These are phyloP conservation scores for Paxillus ammoniavirescens DNA, from an alignment of 768 basidiomycete species.

Conservation along the genomic window DNA sequence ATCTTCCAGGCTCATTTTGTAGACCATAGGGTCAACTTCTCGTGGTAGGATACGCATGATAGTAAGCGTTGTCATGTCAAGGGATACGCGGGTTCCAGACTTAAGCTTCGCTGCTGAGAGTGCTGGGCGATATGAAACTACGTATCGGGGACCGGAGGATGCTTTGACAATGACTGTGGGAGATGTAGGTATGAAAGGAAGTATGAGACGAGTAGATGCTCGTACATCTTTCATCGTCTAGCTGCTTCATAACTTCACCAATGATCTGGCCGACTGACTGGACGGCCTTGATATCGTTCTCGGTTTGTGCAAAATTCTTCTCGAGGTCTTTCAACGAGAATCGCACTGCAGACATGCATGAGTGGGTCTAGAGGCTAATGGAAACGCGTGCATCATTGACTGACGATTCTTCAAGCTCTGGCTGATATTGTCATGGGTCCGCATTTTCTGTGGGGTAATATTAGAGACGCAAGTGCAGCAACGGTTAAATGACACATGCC, in stretches of 20 bases:
- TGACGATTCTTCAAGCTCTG: constrained; percentile 87
- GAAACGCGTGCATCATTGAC: constrained; percentile 28
- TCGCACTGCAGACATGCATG: constrained; percentile 56
- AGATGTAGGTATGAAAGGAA: background rate
- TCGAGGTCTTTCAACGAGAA: constrained; percentile 89
- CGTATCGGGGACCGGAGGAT: constrained; percentile 96
- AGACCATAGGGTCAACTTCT: constrained; percentile 96
- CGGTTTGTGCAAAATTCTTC: constrained; percentile 89
- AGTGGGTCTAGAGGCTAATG: background rate
- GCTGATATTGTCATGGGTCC: constrained; percentile 82
- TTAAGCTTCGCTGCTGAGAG: constrained; percentile 92
- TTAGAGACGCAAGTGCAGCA: background rate
- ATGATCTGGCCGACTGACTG: constrained; percentile 99
- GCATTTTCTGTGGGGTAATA: constrained; percentile 77
- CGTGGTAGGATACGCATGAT: constrained; percentile 98
- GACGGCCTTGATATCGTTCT: constrained; percentile 98
- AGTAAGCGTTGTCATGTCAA: constrained; percentile 99
- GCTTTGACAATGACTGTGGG: constrained; percentile 93
- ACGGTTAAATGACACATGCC: constrained; percentile 35
- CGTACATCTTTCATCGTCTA: constrained; percentile 96
- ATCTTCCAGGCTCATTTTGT: constrained; percentile 99
- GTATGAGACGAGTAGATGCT: constrained; percentile 6
- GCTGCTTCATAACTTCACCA: constrained; percentile 97
- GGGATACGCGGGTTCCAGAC: constrained; percentile 89
- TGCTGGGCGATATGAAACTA: constrained; percentile 93